phyloP scores from a whole-genome alignment of 331 rosid genomes.

The Stylosanthes scabra region DNA sequence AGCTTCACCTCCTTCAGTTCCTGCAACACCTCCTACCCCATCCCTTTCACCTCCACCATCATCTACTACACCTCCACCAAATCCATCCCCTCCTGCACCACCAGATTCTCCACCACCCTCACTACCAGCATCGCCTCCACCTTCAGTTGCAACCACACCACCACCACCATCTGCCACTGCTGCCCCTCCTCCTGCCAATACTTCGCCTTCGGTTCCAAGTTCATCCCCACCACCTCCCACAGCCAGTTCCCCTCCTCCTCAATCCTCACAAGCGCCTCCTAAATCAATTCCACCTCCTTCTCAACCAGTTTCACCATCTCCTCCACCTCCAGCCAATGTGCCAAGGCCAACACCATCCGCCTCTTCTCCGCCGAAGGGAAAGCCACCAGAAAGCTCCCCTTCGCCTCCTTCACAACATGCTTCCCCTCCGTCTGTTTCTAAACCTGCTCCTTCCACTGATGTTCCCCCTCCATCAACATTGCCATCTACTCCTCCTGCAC shows the following conservation, averaged over 20 bases:
- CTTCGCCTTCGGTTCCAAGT: conserved; percentile 51
- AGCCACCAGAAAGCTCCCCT: conserved; percentile 61
- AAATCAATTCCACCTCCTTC: conserved; percentile 55
- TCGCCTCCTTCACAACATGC: conserved; percentile 53
- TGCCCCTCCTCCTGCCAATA: conserved; percentile 48
- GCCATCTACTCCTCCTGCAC: conserved; percentile 61
- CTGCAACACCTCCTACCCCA: conserved; percentile 46
- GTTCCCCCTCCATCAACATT: conserved; percentile 44
- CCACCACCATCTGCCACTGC: conserved; percentile 49
- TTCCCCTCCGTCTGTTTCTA: conserved; percentile 64
- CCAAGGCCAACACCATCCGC: conserved; percentile 55
- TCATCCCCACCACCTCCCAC: conserved; percentile 58
- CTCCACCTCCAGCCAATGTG: conserved; percentile 69
- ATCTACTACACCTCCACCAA: conserved; percentile 37
- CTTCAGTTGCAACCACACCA: conserved; percentile 48
- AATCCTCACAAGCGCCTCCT: conserved; percentile 55
- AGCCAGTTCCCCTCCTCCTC: conserved; percentile 65
- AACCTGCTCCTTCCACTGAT: conserved; percentile 45
- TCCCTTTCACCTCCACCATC: conserved; percentile 51
- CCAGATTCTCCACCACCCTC: conserved; percentile 53
- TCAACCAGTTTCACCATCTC: conserved; percentile 48
- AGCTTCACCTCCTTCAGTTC: conserved; percentile 49
- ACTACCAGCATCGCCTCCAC: conserved; percentile 43
- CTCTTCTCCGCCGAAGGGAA: conserved; percentile 55
- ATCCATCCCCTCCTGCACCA: conserved; percentile 53